Evolutionary conservation across 2,329 filamentous ascomycete genomes (phyloP).

Genomic region (Metarhizium humberi): DNA sequence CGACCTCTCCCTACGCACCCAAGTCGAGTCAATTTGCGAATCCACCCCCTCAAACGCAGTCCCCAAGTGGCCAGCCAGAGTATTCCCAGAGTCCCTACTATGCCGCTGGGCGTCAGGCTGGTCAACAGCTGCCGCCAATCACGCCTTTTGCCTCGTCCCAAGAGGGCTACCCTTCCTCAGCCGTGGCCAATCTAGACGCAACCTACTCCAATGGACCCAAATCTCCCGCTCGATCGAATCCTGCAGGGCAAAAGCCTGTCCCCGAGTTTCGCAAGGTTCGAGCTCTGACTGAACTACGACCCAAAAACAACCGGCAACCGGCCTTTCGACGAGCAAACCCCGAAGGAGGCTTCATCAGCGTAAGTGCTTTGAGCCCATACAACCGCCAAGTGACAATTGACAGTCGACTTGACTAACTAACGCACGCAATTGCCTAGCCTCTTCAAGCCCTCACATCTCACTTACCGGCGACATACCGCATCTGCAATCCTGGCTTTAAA

Average conservation of each 20-base stretch:
- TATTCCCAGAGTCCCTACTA: slow-evolving; percentile 55
- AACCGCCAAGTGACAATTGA: background rate
- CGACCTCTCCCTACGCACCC: slow-evolving; percentile 66
- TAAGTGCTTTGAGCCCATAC: slow-evolving; percentile 34
- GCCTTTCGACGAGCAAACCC: slow-evolving; percentile 89
- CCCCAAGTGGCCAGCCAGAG: slow-evolving; percentile 61
- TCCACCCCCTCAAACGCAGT: slow-evolving; percentile 56
- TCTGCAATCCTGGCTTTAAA: slow-evolving; percentile 96
- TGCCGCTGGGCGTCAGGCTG: slow-evolving; percentile 30
- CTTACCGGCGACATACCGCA: slow-evolving; percentile 89
- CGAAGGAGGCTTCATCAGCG: slow-evolving; percentile 95
- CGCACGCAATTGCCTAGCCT: slow-evolving; percentile 46
- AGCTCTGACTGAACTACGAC: slow-evolving; percentile 63
- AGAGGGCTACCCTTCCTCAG: slow-evolving; percentile 65
- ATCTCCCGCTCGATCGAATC: slow-evolving; percentile 45
- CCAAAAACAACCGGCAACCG: slow-evolving; percentile 78
- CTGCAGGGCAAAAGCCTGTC: slow-evolving; percentile 51
- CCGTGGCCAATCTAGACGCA: slow-evolving; percentile 62
- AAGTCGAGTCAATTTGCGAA: slow-evolving; percentile 49
- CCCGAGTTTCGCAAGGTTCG: slow-evolving; percentile 81
- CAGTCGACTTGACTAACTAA: background rate
- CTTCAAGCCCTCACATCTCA: slow-evolving; percentile 92
- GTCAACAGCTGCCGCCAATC: slow-evolving; percentile 66
- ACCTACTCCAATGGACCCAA: slow-evolving; percentile 49
- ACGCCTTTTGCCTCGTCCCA: slow-evolving; percentile 58